A percentile compares a stretch with the other conserved stretches of the same genome.
Evolutionary conservation across 805 yeast species (phyloP).

Genomic region (Blastobotrys chiropterorum): DNA sequence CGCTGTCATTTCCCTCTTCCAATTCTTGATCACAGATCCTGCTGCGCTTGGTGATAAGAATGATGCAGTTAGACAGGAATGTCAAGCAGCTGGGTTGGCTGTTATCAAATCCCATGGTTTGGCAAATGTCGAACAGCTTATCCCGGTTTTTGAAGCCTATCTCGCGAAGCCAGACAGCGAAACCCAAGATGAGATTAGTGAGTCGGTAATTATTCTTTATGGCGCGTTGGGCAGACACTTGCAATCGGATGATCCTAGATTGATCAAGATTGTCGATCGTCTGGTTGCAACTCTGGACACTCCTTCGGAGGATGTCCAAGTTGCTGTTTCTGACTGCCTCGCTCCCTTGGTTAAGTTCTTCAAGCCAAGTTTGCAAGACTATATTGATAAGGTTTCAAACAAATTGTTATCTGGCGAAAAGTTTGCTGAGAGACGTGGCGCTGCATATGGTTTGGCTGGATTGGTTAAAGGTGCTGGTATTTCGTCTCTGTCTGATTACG

Average conservation of each 20-base stretch:
- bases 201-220: constrained; percentile 76
- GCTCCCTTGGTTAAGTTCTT: constrained; percentile 71
- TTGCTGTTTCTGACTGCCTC: constrained; percentile 78
- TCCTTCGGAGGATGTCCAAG: constrained; percentile 86
- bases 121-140: constrained; percentile 59
- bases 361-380: constrained; percentile 38
- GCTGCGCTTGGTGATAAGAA: constrained; percentile 71
- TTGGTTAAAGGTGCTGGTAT: constrained; percentile 87
- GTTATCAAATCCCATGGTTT: constrained; percentile 63
- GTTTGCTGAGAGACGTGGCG: constrained; percentile 68
- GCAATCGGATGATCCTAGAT: constrained; percentile 56
- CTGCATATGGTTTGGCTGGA: constrained; percentile 96
- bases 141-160: constrained; percentile 73
- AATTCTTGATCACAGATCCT: constrained; percentile 47
- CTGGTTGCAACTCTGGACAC: constrained; percentile 71
- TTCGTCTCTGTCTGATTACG: constrained; percentile 64
- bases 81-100: constrained; percentile 83
- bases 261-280: constrained; percentile 57
- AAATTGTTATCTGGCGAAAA: constrained; percentile 50
- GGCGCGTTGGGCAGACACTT: constrained; percentile 90
- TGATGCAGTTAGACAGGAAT: constrained; percentile 64
- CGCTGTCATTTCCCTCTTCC: constrained; percentile 49
- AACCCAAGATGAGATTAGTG: constrained; percentile 58
- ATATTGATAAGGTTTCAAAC: constrained; percentile 53
- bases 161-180: constrained; percentile 35